Evolutionary conservation across 2,329 filamentous ascomycete genomes (phyloP), one percentile per base, ranked within the genome.

Genomic region (Fusarium coicis): DNA sequence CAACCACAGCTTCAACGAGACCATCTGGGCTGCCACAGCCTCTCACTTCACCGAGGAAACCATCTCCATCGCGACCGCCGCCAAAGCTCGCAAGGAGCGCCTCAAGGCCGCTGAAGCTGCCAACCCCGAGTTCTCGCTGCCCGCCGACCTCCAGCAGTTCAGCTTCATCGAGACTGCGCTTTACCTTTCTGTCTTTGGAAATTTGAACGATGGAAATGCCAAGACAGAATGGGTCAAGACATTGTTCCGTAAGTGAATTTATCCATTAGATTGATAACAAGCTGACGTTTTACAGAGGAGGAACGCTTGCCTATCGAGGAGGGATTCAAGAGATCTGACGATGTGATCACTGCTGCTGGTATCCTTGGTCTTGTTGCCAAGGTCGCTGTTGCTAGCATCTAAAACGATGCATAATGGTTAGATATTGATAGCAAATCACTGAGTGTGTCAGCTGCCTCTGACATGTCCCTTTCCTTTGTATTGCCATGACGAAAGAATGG

Each of bases 1-100:
- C 5, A 77, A 77, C 32, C 44, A 69, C 32, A 76, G 72, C 42
- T 76, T 76, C 64, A 76, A 76, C 36, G 30, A 76, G 63, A 73
- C 71, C 30, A 74, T 77, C 44, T 76, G 74, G 74, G 40, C 42
- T 2, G 14, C 52, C 2, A 73, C 73, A 3, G 54, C 63, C 10
- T 61, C 74, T 4, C 74, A 77, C 39, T 76, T 76, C 18, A 71
- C 66, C 1, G 60, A 73, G 30, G 26, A 57, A 4, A 77, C 66
- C n/a, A 76, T 76, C 26, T 77, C 74, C 14, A 76, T 76, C 19
- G 23, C 58, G 40, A 73, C 63, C 3, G 74, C 74, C 5, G 74
- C 74, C 10, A 55, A 50, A 3, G 74, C 70, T 10, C 73, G 74
- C 43, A 76, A 76, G 11, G 60, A 68, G 11, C 74, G 74, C 16